Conservation (phyloP, 768 basidiomycete genomes). For the Rhodotorula kratochvilovae region DNA sequence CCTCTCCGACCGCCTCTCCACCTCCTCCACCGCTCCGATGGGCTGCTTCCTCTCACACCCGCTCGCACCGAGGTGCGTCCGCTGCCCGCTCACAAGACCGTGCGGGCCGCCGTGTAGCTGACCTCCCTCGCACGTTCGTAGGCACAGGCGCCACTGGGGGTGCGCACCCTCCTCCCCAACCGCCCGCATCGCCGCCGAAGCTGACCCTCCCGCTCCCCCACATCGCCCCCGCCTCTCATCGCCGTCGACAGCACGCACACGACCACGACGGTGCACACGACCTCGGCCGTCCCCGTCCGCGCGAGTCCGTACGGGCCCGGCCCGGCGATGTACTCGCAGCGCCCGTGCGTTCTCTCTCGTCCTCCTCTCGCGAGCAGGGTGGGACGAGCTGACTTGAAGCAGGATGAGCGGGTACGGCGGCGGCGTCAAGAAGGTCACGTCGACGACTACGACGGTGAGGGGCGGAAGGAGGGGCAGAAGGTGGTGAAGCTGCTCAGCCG, state of each 20-base stretch:
- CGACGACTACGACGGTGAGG: not conserved
- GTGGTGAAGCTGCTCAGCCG: too few relatives aligned
- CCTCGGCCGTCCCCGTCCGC: too few relatives aligned
- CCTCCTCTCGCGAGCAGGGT: too few relatives aligned
- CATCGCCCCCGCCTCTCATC: too few relatives aligned
- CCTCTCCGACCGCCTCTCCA: too few relatives aligned
- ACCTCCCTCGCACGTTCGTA: not conserved
- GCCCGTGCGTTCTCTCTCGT: too few relatives aligned
- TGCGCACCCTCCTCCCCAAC: not conserved
- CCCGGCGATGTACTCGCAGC: not conserved
- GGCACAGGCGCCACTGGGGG: not conserved
- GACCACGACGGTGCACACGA: not conserved
- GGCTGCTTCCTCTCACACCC: too few relatives aligned
- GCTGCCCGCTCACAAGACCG: not conserved
- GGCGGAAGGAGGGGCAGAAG: not conserved
- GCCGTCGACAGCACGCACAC: not conserved
- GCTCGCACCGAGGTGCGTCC: not conserved
- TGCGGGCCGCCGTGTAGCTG: not conserved
- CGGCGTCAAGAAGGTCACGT: not conserved
- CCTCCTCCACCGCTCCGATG: too few relatives aligned
- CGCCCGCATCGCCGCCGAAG: not conserved
- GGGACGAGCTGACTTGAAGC: too few relatives aligned
- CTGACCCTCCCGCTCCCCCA: not conserved
- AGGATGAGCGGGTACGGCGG: not conserved
- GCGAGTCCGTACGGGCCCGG: not conserved